A percentile compares a stretch with the other conserved stretches of the same genome.
These are phyloP conservation scores for Ceratocystis cacaofunesta DNA, from an alignment of 2,329 filamentous ascomycete species.

Conservation along the genomic window DNA sequence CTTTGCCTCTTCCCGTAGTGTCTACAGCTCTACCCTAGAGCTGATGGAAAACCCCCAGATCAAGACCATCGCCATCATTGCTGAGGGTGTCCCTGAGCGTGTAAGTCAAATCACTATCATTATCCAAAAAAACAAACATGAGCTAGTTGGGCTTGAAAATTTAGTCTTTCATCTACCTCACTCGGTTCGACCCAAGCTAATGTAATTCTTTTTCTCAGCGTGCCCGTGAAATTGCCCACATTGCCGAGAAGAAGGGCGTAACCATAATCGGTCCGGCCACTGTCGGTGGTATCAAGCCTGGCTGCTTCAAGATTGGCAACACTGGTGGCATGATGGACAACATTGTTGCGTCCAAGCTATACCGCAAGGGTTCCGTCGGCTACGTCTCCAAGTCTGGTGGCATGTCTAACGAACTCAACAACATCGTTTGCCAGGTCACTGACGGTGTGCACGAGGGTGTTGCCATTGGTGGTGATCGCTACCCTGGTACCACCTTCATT, in stretches of 20 bases:
- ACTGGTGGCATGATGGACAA: conserved; percentile 99
- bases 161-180: not conserved
- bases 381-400: conserved; percentile 99
- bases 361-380: conserved; percentile 95
- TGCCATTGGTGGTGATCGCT: conserved; percentile 97
- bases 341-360: conserved; percentile 98
- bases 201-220: conserved; percentile 38
- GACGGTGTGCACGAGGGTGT: conserved; percentile 99
- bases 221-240: conserved; percentile 92
- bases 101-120: conserved; percentile 37
- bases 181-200: not conserved
- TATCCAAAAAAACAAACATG: not conserved
- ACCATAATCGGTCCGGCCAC: conserved; percentile 98
- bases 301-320: conserved; percentile 99
- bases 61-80: conserved; percentile 98
- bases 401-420: conserved; percentile 99
- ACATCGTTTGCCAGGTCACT: conserved; percentile 92
- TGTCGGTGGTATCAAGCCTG: conserved; percentile 98
- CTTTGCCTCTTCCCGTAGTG: conserved; percentile 96
- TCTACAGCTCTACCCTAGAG: conserved; percentile 98
- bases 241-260: conserved; percentile 95
- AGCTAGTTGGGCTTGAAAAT: not conserved
- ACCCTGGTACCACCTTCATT: conserved; percentile 97
- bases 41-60: conserved; percentile 94
- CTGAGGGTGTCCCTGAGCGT: conserved; percentile 95